Evolutionary conservation across 345 rosid genomes (phyloP).

Genomic region (Sonneratia caseolaris): DNA sequence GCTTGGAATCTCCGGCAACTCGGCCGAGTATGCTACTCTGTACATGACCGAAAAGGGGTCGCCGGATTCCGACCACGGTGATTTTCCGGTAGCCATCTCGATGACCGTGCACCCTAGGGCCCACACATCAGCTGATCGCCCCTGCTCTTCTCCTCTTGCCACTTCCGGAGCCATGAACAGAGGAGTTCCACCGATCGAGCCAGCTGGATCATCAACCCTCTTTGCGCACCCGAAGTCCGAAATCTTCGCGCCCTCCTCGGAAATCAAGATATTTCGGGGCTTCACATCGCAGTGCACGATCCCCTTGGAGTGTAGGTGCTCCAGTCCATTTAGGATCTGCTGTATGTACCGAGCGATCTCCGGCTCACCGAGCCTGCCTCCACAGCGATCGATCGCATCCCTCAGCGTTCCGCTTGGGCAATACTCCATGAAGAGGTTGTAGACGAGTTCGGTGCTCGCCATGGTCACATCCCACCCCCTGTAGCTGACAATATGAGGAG

Average conservation of each 20-base stretch:
- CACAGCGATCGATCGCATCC: constrained; percentile 25
- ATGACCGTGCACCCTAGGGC: constrained; percentile 59
- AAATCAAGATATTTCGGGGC: constrained; percentile 49
- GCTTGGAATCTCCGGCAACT: constrained; percentile 38
- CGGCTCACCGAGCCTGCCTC: constrained; percentile 29
- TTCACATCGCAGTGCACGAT: constrained; percentile 74
- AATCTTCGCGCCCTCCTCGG: constrained; percentile 42
- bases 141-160: constrained; percentile 79
- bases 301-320: constrained; percentile 46
- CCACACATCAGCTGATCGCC: constrained; percentile 56
- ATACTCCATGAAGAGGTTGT: constrained; percentile 64
- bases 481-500: constrained; percentile 47
- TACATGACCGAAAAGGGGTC: constrained; percentile 37
- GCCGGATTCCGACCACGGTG: constrained; percentile 29
- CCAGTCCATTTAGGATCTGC: constrained; percentile 48
- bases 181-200: constrained; percentile 44
- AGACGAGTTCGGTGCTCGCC: constrained; percentile 23
- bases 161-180: constrained; percentile 84
- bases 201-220: constrained; percentile 18
- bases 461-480: constrained; percentile 40
- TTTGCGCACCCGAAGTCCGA: constrained; percentile 76
- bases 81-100: constrained; percentile 62
- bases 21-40: constrained; percentile 38
- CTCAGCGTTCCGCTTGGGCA: constrained; percentile 46
- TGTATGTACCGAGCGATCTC: constrained; percentile 36